Conservation (phyloP, 768 basidiomycete genomes). For the Pleurotus giganteus region DNA sequence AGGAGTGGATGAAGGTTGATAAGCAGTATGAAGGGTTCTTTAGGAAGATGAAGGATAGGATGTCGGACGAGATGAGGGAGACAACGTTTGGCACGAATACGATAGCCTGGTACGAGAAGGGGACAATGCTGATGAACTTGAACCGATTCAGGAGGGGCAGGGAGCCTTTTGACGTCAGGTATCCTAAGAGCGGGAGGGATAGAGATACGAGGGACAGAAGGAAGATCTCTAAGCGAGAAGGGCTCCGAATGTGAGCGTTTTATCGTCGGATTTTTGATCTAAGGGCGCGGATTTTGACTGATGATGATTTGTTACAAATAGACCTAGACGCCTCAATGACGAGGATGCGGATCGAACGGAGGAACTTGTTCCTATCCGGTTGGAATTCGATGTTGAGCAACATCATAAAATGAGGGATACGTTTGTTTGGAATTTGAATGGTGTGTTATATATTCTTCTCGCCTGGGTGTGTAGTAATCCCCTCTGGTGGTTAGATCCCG, state of each 20-base stretch:
- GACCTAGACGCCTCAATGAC: constrained; percentile 57
- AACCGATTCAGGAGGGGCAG: constrained; percentile 39
- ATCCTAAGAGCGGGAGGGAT: constrained; percentile 40
- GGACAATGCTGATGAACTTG: constrained; percentile 32
- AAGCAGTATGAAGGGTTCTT: constrained; percentile 50
- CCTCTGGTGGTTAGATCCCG: constrained; percentile 59
- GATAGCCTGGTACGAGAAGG: constrained; percentile 66
- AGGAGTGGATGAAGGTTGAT: constrained; percentile 66
- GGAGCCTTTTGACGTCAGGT: constrained; percentile 52
- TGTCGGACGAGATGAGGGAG: constrained; percentile 48
- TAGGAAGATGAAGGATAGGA: constrained; percentile 49
- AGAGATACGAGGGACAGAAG: constrained; percentile 32
- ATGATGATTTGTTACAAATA: constrained; percentile 21
- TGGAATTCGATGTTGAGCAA: constrained; percentile 90
- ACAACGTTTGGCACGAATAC: constrained; percentile 38
- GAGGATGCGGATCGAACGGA: constrained; percentile 67
- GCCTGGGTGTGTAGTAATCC: background rate
- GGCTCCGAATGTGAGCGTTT: constrained; percentile 70
- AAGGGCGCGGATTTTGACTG: constrained; percentile 11
- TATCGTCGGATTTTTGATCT: constrained; percentile 15
- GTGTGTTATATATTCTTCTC: constrained; percentile 42
- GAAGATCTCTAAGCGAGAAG: constrained; percentile 61
- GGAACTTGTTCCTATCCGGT: constrained; percentile 88
- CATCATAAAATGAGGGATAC: constrained; percentile 93
- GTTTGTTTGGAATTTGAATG: constrained; percentile 95